These are phyloP conservation scores for Fusarium oxysporum DNA, from an alignment of 2,329 filamentous ascomycete species.

Conservation along the genomic window DNA sequence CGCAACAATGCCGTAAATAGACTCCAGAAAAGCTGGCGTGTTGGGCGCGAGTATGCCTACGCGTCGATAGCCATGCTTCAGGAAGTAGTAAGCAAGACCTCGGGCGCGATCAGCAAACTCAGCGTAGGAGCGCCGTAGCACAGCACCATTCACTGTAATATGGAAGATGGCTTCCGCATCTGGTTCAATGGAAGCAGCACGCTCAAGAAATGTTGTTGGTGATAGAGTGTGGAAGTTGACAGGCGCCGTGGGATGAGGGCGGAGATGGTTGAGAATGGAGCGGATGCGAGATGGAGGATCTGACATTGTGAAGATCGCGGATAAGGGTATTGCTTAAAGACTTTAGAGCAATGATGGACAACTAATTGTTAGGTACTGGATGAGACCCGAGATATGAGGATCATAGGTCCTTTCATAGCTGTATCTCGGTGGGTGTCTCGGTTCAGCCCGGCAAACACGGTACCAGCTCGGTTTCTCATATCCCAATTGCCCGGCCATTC, in stretches of 20 bases:
- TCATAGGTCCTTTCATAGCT: constrained; percentile 40
- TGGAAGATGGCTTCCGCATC: constrained; percentile 88
- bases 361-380: neutral
- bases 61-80: constrained; percentile 76
- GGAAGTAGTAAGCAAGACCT: constrained; percentile 88
- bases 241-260: constrained; percentile 55
- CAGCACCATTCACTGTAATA: constrained; percentile 79
- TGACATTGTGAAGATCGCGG: constrained; percentile 64
- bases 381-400: neutral
- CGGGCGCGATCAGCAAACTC: constrained; percentile 87
- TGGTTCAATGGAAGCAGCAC: constrained; percentile 89
- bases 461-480: constrained; percentile 44
- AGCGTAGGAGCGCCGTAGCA: constrained; percentile 80
- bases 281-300: constrained; percentile 70
- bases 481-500: constrained; percentile 25
- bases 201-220: constrained; percentile 87
- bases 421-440: constrained; percentile 37
- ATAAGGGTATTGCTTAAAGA: neutral
- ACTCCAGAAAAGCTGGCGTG: constrained; percentile 93
- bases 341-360: neutral
- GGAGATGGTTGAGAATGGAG: constrained; percentile 65
- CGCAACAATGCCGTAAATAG: constrained; percentile 87
- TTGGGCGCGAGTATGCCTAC: constrained; percentile 92
- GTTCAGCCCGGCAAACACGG: constrained; percentile 46
- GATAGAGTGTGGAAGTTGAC: constrained; percentile 81